Evolutionary conservation across 345 rosid species (phyloP), one percentile per base, ranked within the genome.

Genomic region (Citrus inodora): DNA sequence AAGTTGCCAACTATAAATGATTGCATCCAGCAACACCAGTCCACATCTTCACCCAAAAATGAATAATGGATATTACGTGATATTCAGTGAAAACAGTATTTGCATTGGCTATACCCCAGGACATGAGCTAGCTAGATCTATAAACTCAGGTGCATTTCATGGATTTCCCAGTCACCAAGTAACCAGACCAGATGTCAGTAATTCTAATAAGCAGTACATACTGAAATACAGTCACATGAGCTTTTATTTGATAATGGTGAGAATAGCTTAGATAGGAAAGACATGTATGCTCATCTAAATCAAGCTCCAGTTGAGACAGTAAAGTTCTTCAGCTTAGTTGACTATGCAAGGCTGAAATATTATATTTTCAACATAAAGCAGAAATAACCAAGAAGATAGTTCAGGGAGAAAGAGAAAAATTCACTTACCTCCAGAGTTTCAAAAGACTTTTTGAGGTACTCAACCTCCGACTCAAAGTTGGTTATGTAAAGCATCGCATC

Each of bases 381-480:
- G 28, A 63, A 25, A 30, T 4, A 64, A 24, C 53, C 38, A 19
- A 21, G 42, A 72, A 72, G 65, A 21, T 13, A 53, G 76, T 33
- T 58, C 30, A 16, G 48, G 33, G 64, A 68, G 11, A 11, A 13
- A 70, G 67, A n/a, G 9, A 71, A 2, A 37, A 28, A 66, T 67
- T 56, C 24, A 30, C 68, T 81, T 88, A 92, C 99, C 98, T 96
- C 99, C n/a, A 96, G 90, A 76, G 97, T 91, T 82, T 90, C 88
- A 48, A 92, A 94, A 35, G 98, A 91, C 76, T 78, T 92, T 78
- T 90, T 91, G 80, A 96, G 88, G 82, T 92, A 92, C 38, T 94
- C 99, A 80, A 92, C 86, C 84, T 96, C 99, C 1, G 98, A 88
- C 35, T 94, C 94, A 65, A 96, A 96, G 86, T 94, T 94, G 76